Base-by-base conservation (phyloP, 768 basidiomycete species). In the Lepiota subincarnata region DNA sequence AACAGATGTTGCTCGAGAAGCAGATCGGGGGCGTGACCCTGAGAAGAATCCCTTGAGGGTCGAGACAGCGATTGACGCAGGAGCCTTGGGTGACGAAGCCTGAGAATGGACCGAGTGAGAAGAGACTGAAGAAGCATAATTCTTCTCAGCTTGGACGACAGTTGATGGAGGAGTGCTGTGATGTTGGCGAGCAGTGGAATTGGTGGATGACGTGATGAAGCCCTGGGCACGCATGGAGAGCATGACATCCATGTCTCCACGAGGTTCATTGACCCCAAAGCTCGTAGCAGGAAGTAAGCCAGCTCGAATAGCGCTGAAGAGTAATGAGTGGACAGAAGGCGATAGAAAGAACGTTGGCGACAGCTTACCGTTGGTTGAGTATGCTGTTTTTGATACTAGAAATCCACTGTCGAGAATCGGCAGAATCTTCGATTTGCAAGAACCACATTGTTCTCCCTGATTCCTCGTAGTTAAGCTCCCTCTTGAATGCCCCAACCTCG, bases 231-330 rank as follows among this genome's bases (percentile, higher is more conserved):
- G 83, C 75, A 91, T 88, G 26, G 86, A 85, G 34, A 91, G 74
- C 80, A 89, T 87, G 43, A 90, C 89, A 63, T 91, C 89, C 73
- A 91, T 80, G 62, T 91, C 89, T 5, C 89, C 89, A 42, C 83
- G 76, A 18, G 87, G 87, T 56, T 89, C 89, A 22, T 77, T 70
- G 13, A 70, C 72, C 18, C 74, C 70, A 2, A 70, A 59, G 7
- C 51, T 52, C 2, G 54, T 43, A 18, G 74, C 63, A 22, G 80
- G 67, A 31, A 80, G 78, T 11, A 90, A 66, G 13, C 88, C 88
- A 7, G 83, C 86, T 18, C 86, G 84, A 22, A 86, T 70, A 36
- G 86, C 82, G 59, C 88, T 90, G 55, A 48, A 37, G n/a, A 44
- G 38, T 13, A 35, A 46, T 24, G 41, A 38, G 42, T 60, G 36